phyloP scores from a whole-genome alignment of 2,329 filamentous ascomycete genomes.

The Botryotinia convoluta region DNA sequence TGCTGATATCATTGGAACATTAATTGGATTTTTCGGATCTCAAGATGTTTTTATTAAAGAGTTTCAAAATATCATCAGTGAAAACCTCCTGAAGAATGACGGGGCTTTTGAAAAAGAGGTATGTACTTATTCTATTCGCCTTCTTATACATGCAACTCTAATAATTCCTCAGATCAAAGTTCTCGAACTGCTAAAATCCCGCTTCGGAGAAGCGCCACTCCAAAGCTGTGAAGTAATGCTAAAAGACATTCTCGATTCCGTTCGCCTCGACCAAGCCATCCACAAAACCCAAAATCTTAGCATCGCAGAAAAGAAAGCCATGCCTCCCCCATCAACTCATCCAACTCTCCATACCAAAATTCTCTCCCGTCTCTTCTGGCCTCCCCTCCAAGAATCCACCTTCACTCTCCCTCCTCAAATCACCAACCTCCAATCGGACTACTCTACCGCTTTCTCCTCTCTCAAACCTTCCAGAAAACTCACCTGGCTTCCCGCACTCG shows the following conservation, averaged over 20 bases:
- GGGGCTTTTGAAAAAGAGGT: constrained; percentile 70
- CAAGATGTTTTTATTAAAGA: constrained; percentile 94
- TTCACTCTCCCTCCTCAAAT: constrained; percentile 64
- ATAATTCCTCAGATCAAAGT: constrained; percentile 59
- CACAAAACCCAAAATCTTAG: constrained; percentile 49
- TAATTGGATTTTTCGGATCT: constrained; percentile 83
- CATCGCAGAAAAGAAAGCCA: constrained; percentile 35
- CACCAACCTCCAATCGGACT: constrained; percentile 61
- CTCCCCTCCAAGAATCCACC: constrained; percentile 67
- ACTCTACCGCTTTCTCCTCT: constrained; percentile 72
- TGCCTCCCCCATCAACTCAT: constrained; percentile 33
- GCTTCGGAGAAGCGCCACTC: constrained; percentile 80
- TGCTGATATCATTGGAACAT: constrained; percentile 86
- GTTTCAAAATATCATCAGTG: constrained; percentile 83
- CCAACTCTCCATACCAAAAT: constrained; percentile 72
- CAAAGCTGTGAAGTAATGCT: constrained; percentile 98
- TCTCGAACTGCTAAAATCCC: constrained; percentile 80
- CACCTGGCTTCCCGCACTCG: constrained; percentile 81
- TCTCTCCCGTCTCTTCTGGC: constrained; percentile 92
- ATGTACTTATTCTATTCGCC: constrained; percentile 5
- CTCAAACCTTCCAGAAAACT: constrained; percentile 84
- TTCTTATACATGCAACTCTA: constrained; percentile 21
- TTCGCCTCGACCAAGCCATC: constrained; percentile 67
- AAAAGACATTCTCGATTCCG: constrained; percentile 83
- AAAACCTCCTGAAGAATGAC: constrained; percentile 68